Conservation (phyloP, 305 asterid genomes). For the Plantago coronopus region DNA sequence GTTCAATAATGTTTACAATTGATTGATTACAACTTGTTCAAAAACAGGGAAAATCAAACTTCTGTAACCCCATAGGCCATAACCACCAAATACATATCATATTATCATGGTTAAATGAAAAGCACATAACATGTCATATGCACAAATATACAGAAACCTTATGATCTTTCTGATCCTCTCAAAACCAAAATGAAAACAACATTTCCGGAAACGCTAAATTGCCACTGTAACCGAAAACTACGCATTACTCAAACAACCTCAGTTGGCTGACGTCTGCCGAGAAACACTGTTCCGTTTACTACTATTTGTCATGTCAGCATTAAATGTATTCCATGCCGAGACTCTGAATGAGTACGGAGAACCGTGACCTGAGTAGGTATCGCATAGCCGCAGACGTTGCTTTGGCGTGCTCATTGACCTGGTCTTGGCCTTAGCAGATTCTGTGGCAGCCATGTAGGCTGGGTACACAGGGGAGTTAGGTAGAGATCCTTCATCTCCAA, state of each 20-base stretch:
- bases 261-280: conserved; percentile 29
- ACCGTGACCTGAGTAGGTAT: conserved; percentile 50
- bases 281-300: conserved; percentile 42
- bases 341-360: conserved; percentile 54
- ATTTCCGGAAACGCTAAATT: background rate
- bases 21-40: conserved; percentile 6
- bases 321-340: conserved; percentile 51
- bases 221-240: background rate
- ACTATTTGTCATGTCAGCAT: conserved; percentile 33
- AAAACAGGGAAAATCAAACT: conserved; percentile 19
- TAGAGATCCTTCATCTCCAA: conserved; percentile 49
- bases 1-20: too few species aligned
- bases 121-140: conserved; percentile 11
- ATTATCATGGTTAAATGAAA: conserved; percentile 3
- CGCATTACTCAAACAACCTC: background rate
- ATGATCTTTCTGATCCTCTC: conserved; percentile 11
- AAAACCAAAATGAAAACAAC: conserved; percentile 2
- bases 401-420: conserved; percentile 79
- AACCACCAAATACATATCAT: conserved; percentile 14
- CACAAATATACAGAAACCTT: conserved; percentile 26
- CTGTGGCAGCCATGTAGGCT: conserved; percentile 75
- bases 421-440: conserved; percentile 79
- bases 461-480: conserved; percentile 63
- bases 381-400: conserved; percentile 55
- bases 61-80: conserved; percentile 10